phyloP scores from a whole-genome alignment of 2,329 filamentous ascomycete species.

The Trichoderma sp. region DNA sequence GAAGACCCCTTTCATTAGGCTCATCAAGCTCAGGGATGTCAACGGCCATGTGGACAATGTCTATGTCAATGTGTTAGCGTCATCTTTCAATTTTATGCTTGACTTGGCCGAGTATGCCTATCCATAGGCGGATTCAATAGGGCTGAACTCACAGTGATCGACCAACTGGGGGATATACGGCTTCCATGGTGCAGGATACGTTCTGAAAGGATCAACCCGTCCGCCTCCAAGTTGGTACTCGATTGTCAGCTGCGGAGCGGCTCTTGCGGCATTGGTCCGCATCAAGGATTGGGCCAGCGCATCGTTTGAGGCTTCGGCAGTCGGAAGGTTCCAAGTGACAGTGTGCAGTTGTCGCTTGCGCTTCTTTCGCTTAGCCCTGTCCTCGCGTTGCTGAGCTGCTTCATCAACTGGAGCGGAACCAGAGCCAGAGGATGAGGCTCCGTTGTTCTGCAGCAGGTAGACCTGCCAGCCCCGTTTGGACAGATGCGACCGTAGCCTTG shows the following conservation, averaged over 20 bases:
- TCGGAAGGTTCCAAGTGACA: constrained; percentile 3
- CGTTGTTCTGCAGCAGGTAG: constrained; percentile 15
- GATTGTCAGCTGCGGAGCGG: constrained; percentile 1
- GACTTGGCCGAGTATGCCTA: background rate
- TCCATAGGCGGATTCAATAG: background rate
- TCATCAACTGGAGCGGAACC: background rate
- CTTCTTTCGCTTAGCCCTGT: constrained; percentile 9
- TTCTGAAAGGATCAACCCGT: constrained; percentile 28
- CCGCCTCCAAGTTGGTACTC: constrained; percentile 27
- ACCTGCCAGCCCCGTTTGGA: constrained; percentile 25
- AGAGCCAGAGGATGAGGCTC: background rate
- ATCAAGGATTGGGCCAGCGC: background rate
- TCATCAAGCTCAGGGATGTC: constrained; percentile 32
- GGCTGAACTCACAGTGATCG: constrained; percentile 27
- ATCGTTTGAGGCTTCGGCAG: background rate
- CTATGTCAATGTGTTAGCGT: constrained; percentile 19
- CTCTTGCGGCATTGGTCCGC: background rate
- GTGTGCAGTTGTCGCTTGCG: constrained; percentile 8
- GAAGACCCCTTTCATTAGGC: constrained; percentile 26
- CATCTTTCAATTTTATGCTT: background rate
- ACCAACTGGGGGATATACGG: constrained; percentile 26
- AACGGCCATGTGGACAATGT: constrained; percentile 30
- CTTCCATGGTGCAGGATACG: constrained; percentile 26
- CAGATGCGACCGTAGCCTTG: constrained; percentile 24
- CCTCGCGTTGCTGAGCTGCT: background rate